Percentiles rank a stretch among this genome's conserved stretches.
Conservation (phyloP, 805 yeast genomes). For the Monosporozyma solicola region DNA sequence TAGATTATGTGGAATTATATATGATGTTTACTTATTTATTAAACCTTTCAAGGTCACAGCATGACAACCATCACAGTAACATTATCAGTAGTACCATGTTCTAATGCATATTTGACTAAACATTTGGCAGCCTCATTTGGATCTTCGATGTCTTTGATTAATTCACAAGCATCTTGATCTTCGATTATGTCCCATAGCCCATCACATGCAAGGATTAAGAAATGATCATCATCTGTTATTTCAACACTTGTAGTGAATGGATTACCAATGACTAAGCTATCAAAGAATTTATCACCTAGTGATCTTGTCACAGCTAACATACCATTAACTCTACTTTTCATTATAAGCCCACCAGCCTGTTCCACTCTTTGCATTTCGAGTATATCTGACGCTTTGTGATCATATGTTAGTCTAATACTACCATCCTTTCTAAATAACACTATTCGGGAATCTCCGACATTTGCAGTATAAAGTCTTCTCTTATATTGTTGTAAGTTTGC, state of each 20-base stretch:
- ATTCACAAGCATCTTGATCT: conserved; percentile 75
- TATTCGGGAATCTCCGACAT: conserved; percentile 88
- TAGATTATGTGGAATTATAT: not conserved
- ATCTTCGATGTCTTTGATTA: conserved; percentile 46
- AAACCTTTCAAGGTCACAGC: conserved; percentile 8
- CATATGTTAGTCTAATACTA: conserved; percentile 77
- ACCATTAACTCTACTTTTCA: conserved; percentile 91
- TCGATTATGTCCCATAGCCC: conserved; percentile 93
- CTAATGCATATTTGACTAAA: conserved; percentile 66
- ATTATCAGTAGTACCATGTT: conserved; percentile 77
- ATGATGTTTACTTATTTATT: not conserved
- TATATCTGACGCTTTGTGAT: conserved; percentile 83
- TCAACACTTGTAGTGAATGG: conserved; percentile 91
- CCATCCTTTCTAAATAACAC: conserved; percentile 67
- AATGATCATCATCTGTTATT: conserved; percentile 55
- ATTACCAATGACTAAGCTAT: conserved; percentile 75
- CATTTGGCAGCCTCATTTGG: conserved; percentile 59
- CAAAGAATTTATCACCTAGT: conserved; percentile 88
- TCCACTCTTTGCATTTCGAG: conserved; percentile 69
- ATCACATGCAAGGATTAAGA: conserved; percentile 87
- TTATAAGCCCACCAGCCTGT: conserved; percentile 73
- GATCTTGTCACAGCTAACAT: conserved; percentile 92
- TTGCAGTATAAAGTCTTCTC: conserved; percentile 83
- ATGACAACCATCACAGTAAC: conserved; percentile 84
- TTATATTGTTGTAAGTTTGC: conserved; percentile 37